Evolutionary conservation across 1,284 basidiomycete species (phyloP).

Genomic region (Peniophora sp.): DNA sequence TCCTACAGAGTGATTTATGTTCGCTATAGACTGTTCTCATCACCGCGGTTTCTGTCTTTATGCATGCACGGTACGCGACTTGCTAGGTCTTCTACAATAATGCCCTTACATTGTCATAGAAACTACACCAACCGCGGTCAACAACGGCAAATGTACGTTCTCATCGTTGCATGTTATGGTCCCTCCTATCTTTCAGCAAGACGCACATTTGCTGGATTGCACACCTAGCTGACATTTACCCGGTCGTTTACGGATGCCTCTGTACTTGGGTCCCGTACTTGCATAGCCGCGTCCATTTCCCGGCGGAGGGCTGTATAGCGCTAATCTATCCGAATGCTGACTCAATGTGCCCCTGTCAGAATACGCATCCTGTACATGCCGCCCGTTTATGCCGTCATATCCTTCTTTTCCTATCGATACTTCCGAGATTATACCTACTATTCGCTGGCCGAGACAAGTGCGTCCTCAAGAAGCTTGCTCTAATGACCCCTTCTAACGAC

Average conservation of each 20-base stretch:
- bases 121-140: constrained; percentile 61
- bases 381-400: constrained; percentile 75
- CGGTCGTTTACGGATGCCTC: too few species aligned
- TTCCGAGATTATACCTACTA: constrained; percentile 82
- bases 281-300: too few species aligned
- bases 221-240: too few species aligned
- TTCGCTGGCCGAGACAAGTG: constrained; percentile 64
- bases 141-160: constrained; percentile 69
- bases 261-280: too few species aligned
- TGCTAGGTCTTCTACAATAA: neutral
- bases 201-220: too few species aligned
- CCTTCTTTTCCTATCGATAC: constrained; percentile 83
- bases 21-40: constrained; percentile 49
- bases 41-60: constrained; percentile 42
- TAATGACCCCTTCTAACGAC: constrained; percentile 2
- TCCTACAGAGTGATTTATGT: neutral
- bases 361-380: constrained; percentile 78
- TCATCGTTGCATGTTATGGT: neutral
- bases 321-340: neutral
- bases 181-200: too few species aligned
- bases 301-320: neutral
- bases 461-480: constrained; percentile 16
- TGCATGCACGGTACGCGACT: constrained; percentile 54
- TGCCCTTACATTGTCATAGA: constrained; percentile 22
- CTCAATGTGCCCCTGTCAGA: constrained; percentile 24